Evolutionary conservation across 1,139 yeast genomes (phyloP).

Genomic region (Geotrichum carabidarum): DNA sequence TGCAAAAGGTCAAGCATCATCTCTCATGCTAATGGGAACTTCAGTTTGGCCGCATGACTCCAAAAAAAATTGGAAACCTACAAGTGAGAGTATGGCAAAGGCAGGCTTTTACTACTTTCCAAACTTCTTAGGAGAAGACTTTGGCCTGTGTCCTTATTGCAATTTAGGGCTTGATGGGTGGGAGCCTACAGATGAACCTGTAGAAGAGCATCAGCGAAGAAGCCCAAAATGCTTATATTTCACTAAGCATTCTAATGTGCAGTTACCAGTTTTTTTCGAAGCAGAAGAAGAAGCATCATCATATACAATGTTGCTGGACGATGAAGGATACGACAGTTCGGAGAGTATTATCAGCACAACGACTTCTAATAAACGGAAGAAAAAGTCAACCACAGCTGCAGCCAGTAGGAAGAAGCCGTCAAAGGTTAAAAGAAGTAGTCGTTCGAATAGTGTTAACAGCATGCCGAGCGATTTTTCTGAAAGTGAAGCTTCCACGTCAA

Average conservation of each 20-base stretch:
- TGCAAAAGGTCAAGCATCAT: background rate
- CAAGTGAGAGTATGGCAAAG: slow-evolving; percentile 48
- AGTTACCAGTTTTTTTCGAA: background rate
- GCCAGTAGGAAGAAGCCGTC: background rate
- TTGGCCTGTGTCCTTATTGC: slow-evolving; percentile 70
- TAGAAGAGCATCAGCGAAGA: slow-evolving; percentile 40
- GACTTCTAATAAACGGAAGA: slow-evolving; percentile 5
- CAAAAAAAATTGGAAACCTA: slow-evolving; percentile 41
- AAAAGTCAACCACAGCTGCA: background rate
- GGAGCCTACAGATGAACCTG: slow-evolving; percentile 65
- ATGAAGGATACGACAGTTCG: slow-evolving; percentile 6
- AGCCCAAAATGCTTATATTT: slow-evolving; percentile 50
- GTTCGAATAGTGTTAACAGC: slow-evolving; percentile 2
- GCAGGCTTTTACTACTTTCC: slow-evolving; percentile 73
- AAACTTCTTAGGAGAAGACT: slow-evolving; percentile 53
- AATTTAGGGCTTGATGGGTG: slow-evolving; percentile 64
- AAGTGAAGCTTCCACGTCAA: slow-evolving; percentile 4
- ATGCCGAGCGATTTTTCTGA: slow-evolving; percentile 1
- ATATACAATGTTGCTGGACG: background rate
- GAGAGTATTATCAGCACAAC: background rate
- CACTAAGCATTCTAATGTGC: slow-evolving; percentile 17
- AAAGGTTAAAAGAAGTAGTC: background rate
- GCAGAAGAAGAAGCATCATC: background rate
- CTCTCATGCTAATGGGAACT: slow-evolving; percentile 16
- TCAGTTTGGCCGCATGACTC: slow-evolving; percentile 51